These are phyloP conservation scores for Mixia osmundae DNA, from an alignment of 1,284 basidiomycete species.

Conservation along the genomic window DNA sequence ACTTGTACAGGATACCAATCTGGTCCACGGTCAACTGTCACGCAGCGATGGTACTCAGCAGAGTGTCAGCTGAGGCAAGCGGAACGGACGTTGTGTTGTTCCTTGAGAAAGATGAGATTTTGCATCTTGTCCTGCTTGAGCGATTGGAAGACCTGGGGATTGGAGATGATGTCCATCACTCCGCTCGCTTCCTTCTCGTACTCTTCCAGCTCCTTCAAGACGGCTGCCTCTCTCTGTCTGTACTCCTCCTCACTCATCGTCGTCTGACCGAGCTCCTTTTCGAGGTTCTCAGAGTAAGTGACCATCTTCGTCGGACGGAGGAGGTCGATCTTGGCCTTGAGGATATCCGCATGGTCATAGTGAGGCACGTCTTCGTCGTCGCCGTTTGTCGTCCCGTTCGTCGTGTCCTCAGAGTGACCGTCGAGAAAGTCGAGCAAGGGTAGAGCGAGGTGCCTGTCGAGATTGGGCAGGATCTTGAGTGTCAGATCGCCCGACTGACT, in stretches of 20 bases:
- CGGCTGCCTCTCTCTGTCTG: slow-evolving; percentile 50
- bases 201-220: slow-evolving; percentile 44
- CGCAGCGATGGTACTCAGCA: not conserved
- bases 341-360: slow-evolving; percentile 53
- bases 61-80: not conserved
- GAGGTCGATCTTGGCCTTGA: slow-evolving; percentile 79
- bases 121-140: slow-evolving; percentile 87
- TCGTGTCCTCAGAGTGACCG: slow-evolving; percentile 38
- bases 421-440: slow-evolving; percentile 71
- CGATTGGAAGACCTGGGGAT: slow-evolving; percentile 77
- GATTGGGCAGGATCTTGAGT: slow-evolving; percentile 37
- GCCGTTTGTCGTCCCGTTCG: too few species aligned
- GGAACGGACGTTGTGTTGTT: slow-evolving; percentile 58
- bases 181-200: slow-evolving; percentile 72
- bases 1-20: slow-evolving; percentile 90
- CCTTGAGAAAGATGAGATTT: slow-evolving; percentile 79
- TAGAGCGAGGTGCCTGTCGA: slow-evolving; percentile 83
- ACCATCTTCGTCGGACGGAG: slow-evolving; percentile 93
- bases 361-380: too few species aligned
- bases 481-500: too few species aligned
- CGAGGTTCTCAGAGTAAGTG: slow-evolving; percentile 34
- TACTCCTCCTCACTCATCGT: slow-evolving; percentile 32
- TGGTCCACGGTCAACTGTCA: slow-evolving; percentile 67
- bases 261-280: slow-evolving; percentile 15
- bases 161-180: slow-evolving; percentile 86